Evolutionary conservation across 169 alveolate species (phyloP).

Genomic region (Plasmodium yoelii): DNA sequence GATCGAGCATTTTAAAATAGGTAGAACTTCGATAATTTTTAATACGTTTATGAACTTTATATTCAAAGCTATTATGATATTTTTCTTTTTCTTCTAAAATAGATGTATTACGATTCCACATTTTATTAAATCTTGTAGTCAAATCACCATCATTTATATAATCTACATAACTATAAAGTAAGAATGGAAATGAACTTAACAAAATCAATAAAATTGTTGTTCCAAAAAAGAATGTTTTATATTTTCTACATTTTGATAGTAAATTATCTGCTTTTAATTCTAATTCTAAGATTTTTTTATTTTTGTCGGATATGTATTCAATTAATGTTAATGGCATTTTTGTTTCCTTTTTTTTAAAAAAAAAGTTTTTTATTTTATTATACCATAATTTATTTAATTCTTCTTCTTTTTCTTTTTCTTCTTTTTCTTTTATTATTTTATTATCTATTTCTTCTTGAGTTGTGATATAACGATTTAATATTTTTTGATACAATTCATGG

Average conservation of each 20-base stretch:
- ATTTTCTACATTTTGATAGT: neutral
- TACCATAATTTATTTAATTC: neutral
- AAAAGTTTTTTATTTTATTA: constrained; percentile 7
- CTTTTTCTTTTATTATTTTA: neutral
- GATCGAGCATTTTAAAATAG: no score
- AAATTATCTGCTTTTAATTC: neutral
- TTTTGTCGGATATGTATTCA: constrained; percentile 29
- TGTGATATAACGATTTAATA: no score
- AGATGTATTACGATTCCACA: no score
- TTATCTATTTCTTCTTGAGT: no score
- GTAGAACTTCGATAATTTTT: no score
- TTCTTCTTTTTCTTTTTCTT: neutral
- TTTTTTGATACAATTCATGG: no score
- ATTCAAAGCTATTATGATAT: no score
- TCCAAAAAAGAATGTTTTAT: neutral
- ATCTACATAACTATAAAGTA: neutral
- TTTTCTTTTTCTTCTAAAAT: no score
- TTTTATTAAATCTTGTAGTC: no score
- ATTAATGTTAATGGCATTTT: constrained; percentile 19
- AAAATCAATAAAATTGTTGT: neutral
- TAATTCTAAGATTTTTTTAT: constrained; percentile 11
- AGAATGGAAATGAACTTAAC: neutral
- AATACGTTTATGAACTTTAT: no score
- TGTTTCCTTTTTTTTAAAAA: neutral
- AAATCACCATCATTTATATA: no score